Evolutionary conservation across 257 asterid species (phyloP), one percentile per base, ranked within the genome.

Genomic region (Jasminum sambac): DNA sequence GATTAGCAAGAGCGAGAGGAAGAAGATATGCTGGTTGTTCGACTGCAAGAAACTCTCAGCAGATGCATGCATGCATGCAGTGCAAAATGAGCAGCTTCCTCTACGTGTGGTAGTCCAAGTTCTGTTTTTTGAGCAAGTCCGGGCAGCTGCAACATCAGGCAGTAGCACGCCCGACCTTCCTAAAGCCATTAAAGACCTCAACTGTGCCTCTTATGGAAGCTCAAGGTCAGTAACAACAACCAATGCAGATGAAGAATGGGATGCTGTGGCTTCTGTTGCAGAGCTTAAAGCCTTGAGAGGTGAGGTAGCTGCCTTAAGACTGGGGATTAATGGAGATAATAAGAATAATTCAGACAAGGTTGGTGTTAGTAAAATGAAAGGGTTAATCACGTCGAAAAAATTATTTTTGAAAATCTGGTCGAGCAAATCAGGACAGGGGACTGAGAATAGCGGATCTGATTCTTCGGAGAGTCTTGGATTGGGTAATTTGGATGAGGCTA

Each of bases 101-200:
- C 37, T 90, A 30, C 95, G 98, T 1, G 89, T 90, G 0, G 96
- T 93, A 1, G 96, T 93, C 2, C 98, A 94, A 72, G 96, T 94
- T 4, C 95, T 94, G 79, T 90, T 90, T 66, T 90, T 90, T 67
- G 98, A 94, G 91, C 98, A 94, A 75, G 98, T 87, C 8, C 86
- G 96, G 6, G 96, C 96, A 0, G 83, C 96, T n/a, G 96, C 96
- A 23, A 78, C 96, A 1, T 94, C 97, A 0, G 98, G 98, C 2
- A 89, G 98, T 86, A 87, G 90, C 87, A 94, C 98, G 0, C 98
- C 98, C 0, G 97, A 94, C 63, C 96, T 94, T 0, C 98, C 97
- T 0, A 87, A 84, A 75, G 90, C 88, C 37, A 85, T 90, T 59
- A 89, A 87, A 72, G 96, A 91, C 78, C 92, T 90, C 40, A 94